These are phyloP conservation scores for Trametes cingulata DNA, from an alignment of 768 basidiomycete genomes.

Conservation along the genomic window DNA sequence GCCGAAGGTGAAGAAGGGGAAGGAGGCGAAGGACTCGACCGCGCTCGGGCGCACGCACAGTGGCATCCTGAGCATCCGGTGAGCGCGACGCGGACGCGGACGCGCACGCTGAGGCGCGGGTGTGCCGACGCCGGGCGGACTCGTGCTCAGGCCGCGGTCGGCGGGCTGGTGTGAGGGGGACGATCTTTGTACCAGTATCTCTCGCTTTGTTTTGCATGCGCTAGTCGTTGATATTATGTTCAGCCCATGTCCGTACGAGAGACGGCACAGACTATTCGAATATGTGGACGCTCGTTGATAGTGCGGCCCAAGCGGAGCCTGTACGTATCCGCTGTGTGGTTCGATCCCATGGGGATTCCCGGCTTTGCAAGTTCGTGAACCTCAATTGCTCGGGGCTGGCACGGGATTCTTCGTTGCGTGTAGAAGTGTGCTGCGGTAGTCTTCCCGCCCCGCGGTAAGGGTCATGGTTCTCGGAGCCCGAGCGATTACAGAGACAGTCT, in stretches of 20 bases:
- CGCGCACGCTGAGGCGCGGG: too few species aligned
- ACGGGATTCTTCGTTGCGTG: too few species aligned
- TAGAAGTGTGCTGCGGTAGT: too few species aligned
- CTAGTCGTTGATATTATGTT: not conserved
- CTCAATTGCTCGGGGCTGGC: too few species aligned
- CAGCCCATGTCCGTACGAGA: not conserved
- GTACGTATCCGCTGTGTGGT: too few species aligned
- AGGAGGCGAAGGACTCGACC: slow-evolving; percentile 39
- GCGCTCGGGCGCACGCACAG: slow-evolving; percentile 27
- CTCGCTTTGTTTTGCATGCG: slow-evolving; percentile 15
- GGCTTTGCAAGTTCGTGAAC: too few species aligned
- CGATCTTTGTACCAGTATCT: slow-evolving; percentile 14
- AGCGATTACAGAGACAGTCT: too few species aligned
- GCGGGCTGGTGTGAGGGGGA: not conserved
- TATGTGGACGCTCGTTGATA: not conserved
- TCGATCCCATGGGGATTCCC: too few species aligned
- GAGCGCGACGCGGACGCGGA: not conserved
- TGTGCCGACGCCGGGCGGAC: too few species aligned
- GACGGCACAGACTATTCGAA: not conserved
- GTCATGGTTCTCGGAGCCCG: too few species aligned
- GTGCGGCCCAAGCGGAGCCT: too few species aligned
- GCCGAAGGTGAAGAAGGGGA: slow-evolving; percentile 54
- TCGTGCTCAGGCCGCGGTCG: not conserved
- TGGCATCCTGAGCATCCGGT: slow-evolving; percentile 30
- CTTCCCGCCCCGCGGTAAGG: too few species aligned